Percentiles rank a stretch among this genome's conserved stretches.
These are phyloP conservation scores for Curvularia sp. DNA, from an alignment of 2,329 filamentous ascomycete species.

Conservation along the genomic window DNA sequence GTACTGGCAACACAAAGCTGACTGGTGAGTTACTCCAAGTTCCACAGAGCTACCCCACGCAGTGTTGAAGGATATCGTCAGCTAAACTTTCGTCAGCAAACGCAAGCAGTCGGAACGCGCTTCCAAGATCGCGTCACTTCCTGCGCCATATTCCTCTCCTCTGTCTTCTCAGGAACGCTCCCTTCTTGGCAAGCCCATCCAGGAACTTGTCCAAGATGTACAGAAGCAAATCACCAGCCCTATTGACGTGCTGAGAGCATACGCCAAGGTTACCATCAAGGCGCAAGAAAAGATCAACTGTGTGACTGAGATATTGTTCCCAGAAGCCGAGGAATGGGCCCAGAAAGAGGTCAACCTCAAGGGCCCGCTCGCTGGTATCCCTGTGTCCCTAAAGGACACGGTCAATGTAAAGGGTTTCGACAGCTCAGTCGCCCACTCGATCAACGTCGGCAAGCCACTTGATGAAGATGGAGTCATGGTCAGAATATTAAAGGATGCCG, in stretches of 20 bases:
- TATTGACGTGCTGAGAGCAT: constrained; percentile 78
- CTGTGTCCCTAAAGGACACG: constrained; percentile 80
- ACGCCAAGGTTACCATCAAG: constrained; percentile 83
- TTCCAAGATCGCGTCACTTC: constrained; percentile 71
- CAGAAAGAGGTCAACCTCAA: constrained; percentile 70
- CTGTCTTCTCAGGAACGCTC: constrained; percentile 70
- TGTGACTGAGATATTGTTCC: constrained; percentile 83
- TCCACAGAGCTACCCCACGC: constrained; percentile 15
- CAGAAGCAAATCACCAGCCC: constrained; percentile 72
- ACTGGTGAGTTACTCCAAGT: constrained; percentile 65
- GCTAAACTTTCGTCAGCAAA: constrained; percentile 60
- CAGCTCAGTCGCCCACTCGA: constrained; percentile 79
- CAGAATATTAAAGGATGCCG: constrained; percentile 81
- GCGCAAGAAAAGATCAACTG: constrained; percentile 90
- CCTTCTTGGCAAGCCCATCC: constrained; percentile 76
- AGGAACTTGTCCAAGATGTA: constrained; percentile 78
- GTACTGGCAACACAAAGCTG: constrained; percentile 74
- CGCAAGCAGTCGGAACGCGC: constrained; percentile 80
- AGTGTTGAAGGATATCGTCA: constrained; percentile 9
- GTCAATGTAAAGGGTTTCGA: constrained; percentile 85
- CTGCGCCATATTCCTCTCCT: constrained; percentile 68
- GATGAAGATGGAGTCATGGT: constrained; percentile 74
- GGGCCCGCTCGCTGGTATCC: constrained; percentile 85
- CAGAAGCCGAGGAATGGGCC: constrained; percentile 77
- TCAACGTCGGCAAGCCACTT: constrained; percentile 71